Conservation (phyloP, 345 rosid species). For the Litchi chinensis region DNA sequence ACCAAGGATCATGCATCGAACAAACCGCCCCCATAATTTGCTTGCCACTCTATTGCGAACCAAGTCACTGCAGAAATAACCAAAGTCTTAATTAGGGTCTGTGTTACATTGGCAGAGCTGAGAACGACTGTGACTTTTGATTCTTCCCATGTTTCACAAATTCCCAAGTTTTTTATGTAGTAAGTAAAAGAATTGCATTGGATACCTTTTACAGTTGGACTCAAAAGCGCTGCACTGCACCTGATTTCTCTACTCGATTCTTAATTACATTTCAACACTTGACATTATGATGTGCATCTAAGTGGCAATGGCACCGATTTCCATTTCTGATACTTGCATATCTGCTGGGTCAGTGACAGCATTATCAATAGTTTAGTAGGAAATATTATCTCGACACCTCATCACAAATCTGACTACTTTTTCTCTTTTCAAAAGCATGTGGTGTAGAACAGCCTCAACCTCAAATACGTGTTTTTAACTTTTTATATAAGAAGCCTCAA, state of each 20-base stretch:
- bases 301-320: constrained; percentile 17
- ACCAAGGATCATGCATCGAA: not conserved
- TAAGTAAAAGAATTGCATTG: constrained; percentile 5
- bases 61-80: not conserved
- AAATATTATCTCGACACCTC: not conserved
- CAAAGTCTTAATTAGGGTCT: not conserved
- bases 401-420: not conserved
- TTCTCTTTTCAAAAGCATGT: not conserved
- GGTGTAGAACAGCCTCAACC: not conserved
- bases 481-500: no score
- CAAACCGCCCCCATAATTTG: not conserved
- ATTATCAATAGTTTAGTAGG: not conserved
- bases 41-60: no score
- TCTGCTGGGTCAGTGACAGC: constrained; percentile 5
- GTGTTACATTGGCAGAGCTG: not conserved
- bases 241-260: not conserved
- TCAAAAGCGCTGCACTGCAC: not conserved
- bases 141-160: constrained; percentile 13
- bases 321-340: constrained; percentile 7
- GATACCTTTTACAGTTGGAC: constrained; percentile 19
- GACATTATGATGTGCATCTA: constrained; percentile 11
- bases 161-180: not conserved
- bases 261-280: constrained; percentile 3
- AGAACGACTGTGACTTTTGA: constrained; percentile 11
- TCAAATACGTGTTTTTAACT: no score